Evolutionary conservation across 1,139 yeast species (phyloP).

Genomic region (Debaryomyces coudertii): DNA sequence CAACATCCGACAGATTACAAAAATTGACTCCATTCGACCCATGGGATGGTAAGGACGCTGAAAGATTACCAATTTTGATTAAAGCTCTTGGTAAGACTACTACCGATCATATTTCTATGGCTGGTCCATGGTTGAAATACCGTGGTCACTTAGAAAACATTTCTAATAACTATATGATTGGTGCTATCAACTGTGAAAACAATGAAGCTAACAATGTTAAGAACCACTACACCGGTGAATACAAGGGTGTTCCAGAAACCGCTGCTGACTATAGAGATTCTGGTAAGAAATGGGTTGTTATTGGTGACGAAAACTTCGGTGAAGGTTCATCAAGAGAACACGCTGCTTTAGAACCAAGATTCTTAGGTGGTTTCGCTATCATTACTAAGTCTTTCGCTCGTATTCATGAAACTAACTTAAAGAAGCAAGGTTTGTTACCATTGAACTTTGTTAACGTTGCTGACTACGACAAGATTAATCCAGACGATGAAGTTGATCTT

Average conservation of each 20-base stretch:
- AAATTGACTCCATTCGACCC: constrained; percentile 53
- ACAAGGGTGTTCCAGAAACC: constrained; percentile 94
- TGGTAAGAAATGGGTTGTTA: constrained; percentile 94
- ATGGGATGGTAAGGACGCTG: constrained; percentile 97
- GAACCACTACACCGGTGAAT: constrained; percentile 91
- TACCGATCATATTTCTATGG: constrained; percentile 99
- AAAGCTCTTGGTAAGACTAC: constrained; percentile 98
- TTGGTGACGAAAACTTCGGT: constrained; percentile 99
- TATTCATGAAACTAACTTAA: constrained; percentile 65
- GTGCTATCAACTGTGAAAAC: constrained; percentile 97
- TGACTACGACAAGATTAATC: constrained; percentile 93
- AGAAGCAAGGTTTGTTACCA: constrained; percentile 71
- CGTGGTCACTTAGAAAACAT: constrained; percentile 99
- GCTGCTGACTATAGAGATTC: constrained; percentile 93
- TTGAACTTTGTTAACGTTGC: constrained; percentile 86
- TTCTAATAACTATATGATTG: constrained; percentile 98
- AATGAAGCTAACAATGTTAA: constrained; percentile 90
- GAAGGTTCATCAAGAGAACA: constrained; percentile 99
- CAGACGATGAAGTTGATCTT: constrained; percentile 87
- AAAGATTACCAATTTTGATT: constrained; percentile 87
- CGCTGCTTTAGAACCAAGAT: constrained; percentile 99
- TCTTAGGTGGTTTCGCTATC: constrained; percentile 97
- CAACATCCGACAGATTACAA: constrained; percentile 70
- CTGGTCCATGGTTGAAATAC: constrained; percentile 99
- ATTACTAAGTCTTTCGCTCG: constrained; percentile 98